phyloP scores from a whole-genome alignment of 2,329 filamentous ascomycete species.

The Ceratocystis harringtonii region DNA sequence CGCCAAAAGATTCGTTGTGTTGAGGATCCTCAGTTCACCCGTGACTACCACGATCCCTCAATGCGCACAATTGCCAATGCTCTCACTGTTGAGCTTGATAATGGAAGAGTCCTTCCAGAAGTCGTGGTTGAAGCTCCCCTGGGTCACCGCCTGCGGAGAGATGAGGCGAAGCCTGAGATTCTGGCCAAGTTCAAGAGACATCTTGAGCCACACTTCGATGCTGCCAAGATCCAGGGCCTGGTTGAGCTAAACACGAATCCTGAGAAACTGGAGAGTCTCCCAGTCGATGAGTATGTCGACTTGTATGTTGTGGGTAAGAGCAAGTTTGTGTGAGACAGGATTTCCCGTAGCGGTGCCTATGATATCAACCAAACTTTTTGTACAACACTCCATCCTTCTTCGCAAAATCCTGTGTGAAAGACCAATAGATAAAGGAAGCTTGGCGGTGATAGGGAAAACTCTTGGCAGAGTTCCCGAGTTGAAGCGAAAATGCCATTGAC shows the following conservation, averaged over 20 bases:
- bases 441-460: not conserved
- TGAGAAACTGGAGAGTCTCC: conserved; percentile 60
- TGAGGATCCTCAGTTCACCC: conserved; percentile 87
- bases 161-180: conserved; percentile 97
- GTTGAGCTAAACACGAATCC: conserved; percentile 63
- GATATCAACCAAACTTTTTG: not conserved
- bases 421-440: not conserved
- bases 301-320: conserved; percentile 51
- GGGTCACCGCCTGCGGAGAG: conserved; percentile 75
- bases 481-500: not conserved
- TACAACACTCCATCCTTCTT: not conserved
- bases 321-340: conserved; percentile 11
- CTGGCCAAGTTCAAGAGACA: conserved; percentile 91
- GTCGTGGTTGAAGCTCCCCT: conserved; percentile 86
- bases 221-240: conserved; percentile 63
- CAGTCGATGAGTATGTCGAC: conserved; percentile 89
- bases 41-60: conserved; percentile 85
- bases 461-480: conserved; percentile 5
- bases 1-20: conserved; percentile 90
- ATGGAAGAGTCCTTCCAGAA: conserved; percentile 82
- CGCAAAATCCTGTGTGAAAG: not conserved
- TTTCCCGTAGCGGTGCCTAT: not conserved
- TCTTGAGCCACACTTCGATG: conserved; percentile 65
- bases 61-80: conserved; percentile 97
- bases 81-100: conserved; percentile 83